Evolutionary conservation across 176 grass and related monocot genomes (phyloP).

Genomic region (Cocos nucifera): DNA sequence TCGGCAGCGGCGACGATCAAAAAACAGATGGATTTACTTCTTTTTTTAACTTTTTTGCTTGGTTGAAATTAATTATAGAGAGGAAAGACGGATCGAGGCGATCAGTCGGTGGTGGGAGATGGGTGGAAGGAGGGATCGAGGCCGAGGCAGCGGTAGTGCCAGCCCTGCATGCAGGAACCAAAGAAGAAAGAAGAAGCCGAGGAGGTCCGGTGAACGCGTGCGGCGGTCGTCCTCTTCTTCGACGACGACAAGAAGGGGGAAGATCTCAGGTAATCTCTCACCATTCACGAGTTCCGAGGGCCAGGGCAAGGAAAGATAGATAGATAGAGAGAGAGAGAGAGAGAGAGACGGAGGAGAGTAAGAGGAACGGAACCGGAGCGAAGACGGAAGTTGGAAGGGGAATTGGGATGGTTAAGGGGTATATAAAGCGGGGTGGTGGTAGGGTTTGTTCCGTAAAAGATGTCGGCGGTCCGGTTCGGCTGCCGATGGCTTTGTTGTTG

Average conservation of each 20-base stretch:
- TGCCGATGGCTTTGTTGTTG: too few relatives aligned
- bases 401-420: too few relatives aligned
- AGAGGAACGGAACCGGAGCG: too few relatives aligned
- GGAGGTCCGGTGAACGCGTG: slow-evolving; percentile 10
- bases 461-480: too few relatives aligned
- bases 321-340: too few relatives aligned
- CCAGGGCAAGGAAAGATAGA: too few relatives aligned
- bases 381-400: too few relatives aligned
- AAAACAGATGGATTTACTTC: neutral
- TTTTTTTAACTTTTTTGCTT: too few relatives aligned
- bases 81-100: neutral
- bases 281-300: slow-evolving; percentile 45
- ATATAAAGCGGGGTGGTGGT: too few relatives aligned
- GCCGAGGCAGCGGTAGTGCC: slow-evolving; percentile 83
- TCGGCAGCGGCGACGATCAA: neutral
- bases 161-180: slow-evolving; percentile 77
- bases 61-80: too few relatives aligned
- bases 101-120: neutral
- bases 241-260: slow-evolving; percentile 19
- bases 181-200: slow-evolving; percentile 23
- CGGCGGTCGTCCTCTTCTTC: slow-evolving; percentile 20
- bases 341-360: too few relatives aligned
- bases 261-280: slow-evolving; percentile 34
- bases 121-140: slow-evolving; percentile 28
- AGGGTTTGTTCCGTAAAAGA: too few relatives aligned